phyloP scores from a whole-genome alignment of 139 green algal genomes.

The Ulvella scutata region DNA sequence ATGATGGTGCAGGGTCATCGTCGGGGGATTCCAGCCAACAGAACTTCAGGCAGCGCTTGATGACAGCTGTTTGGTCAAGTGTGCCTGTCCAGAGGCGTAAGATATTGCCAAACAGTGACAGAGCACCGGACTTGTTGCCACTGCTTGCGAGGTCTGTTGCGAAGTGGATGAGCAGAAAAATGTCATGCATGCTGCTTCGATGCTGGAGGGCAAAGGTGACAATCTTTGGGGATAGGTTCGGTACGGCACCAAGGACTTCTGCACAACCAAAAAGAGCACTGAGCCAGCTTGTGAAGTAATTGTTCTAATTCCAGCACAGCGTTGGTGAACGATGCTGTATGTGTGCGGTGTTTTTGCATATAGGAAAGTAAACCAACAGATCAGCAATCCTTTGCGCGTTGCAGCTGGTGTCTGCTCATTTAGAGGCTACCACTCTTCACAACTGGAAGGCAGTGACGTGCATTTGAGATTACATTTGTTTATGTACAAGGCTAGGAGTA shows the following conservation, averaged over 20 bases:
- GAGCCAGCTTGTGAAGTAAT: too few species aligned
- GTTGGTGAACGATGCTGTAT: too few species aligned
- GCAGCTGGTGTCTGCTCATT: too few species aligned
- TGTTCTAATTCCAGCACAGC: too few species aligned
- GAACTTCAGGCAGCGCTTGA: background rate
- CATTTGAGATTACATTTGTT: too few species aligned
- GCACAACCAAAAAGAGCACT: too few species aligned
- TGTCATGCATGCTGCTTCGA: background rate
- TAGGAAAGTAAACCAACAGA: too few species aligned
- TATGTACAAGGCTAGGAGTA: too few species aligned
- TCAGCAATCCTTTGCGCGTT: too few species aligned
- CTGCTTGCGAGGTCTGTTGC: background rate
- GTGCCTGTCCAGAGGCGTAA: background rate
- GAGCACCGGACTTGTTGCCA: background rate
- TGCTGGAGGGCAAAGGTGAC: background rate
- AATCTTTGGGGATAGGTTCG: background rate
- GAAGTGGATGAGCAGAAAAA: background rate
- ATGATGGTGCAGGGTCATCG: background rate
- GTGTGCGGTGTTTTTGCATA: too few species aligned
- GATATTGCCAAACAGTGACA: background rate
- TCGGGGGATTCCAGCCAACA: background rate
- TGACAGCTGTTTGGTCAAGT: background rate
- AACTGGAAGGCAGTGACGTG: too few species aligned
- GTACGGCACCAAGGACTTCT: background rate
- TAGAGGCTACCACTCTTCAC: too few species aligned